These are phyloP conservation scores for Sungouiozyma intestinalis DNA, from an alignment of 805 yeast species.

Conservation along the genomic window DNA sequence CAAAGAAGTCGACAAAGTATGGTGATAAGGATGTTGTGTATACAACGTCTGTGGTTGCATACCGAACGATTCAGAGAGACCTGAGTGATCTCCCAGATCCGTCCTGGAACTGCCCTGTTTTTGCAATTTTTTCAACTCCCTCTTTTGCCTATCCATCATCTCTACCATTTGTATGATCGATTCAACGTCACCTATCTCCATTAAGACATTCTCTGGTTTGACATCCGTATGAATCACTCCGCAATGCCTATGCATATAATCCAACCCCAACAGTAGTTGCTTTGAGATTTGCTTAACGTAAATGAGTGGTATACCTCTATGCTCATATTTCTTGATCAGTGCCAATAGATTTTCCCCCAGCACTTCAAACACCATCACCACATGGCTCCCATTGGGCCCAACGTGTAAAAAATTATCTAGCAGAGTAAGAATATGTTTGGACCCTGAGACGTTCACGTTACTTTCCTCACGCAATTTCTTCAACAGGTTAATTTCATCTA, in stretches of 20 bases:
- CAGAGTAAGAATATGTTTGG: conserved; percentile 66
- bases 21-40: not conserved
- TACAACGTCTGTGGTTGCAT: not conserved
- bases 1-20: not conserved
- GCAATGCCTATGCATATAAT: conserved; percentile 50
- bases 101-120: conserved; percentile 25
- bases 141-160: conserved; percentile 42
- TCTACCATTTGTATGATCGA: conserved; percentile 62
- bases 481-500: conserved; percentile 81
- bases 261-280: conserved; percentile 61
- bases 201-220: conserved; percentile 68
- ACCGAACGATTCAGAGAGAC: not conserved
- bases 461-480: conserved; percentile 38
- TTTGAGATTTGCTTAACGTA: conserved; percentile 75
- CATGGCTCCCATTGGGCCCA: conserved; percentile 89
- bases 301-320: conserved; percentile 66
- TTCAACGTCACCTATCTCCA: conserved; percentile 78
- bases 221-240: conserved; percentile 70
- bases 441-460: conserved; percentile 48
- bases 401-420: conserved; percentile 75
- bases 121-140: conserved; percentile 33
- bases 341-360: conserved; percentile 89
- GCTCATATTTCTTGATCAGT: conserved; percentile 65
- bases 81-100: not conserved
- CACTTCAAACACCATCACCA: conserved; percentile 96